Evolutionary conservation across 192 early-diverging fungal species (phyloP).

Genomic region (Coemansia sp.): DNA sequence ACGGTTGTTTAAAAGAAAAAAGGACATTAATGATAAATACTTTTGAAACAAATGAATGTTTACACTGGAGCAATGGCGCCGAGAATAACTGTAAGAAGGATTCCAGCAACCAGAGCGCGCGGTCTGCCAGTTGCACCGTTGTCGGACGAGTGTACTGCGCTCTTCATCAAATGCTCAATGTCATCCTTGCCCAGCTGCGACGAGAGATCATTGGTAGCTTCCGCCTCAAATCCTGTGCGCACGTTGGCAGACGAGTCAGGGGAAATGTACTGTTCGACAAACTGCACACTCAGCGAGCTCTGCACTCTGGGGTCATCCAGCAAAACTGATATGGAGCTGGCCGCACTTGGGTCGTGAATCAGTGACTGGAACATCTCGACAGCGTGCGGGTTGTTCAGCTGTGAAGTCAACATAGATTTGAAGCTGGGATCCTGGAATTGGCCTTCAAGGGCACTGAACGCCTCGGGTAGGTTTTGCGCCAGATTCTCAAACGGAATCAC

Average conservation of each 20-base stretch:
- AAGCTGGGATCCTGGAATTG: conserved; percentile 44
- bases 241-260: not conserved
- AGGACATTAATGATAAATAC: too few species aligned
- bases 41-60: not conserved
- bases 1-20: too few species aligned
- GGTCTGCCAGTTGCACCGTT: conserved; percentile 14
- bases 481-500: conserved; percentile 46
- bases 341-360: conserved; percentile 43
- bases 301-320: conserved; percentile 47
- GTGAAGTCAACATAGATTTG: conserved; percentile 42
- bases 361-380: conserved; percentile 54
- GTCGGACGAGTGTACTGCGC: conserved; percentile 15
- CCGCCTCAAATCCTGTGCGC: not conserved
- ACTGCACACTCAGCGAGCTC: conserved; percentile 49
- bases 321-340: conserved; percentile 43
- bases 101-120: conserved; percentile 28
- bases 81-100: conserved; percentile 21
- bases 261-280: conserved; percentile 39
- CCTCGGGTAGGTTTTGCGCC: conserved; percentile 50
- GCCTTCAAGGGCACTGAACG: conserved; percentile 40
- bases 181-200: conserved; percentile 17
- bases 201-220: conserved; percentile 23
- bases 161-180: conserved; percentile 19
- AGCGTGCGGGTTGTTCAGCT: conserved; percentile 51
- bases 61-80: conserved; percentile 28